phyloP scores from a whole-genome alignment of 2,329 filamentous ascomycete genomes.

The Tolypocladium pustulatum region DNA sequence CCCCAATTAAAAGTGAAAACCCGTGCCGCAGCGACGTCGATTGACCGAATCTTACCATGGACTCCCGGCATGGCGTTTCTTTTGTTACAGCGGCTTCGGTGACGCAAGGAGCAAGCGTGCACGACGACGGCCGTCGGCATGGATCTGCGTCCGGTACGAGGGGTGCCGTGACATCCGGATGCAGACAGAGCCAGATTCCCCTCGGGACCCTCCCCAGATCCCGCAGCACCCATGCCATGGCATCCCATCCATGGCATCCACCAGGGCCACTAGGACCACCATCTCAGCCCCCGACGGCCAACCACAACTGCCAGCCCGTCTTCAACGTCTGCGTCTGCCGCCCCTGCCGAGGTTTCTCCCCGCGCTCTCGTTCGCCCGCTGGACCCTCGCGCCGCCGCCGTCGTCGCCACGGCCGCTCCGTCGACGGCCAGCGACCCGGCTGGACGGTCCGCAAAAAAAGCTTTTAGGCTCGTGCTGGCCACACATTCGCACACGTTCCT shows the following conservation, averaged over 20 bases:
- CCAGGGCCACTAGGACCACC: neutral
- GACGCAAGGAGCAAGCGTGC: neutral
- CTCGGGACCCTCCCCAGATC: neutral
- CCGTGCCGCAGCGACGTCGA: neutral
- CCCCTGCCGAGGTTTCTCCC: neutral
- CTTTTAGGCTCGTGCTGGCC: conserved; percentile 5
- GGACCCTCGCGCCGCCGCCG: neutral
- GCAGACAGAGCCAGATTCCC: neutral
- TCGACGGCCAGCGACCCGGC: neutral
- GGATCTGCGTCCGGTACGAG: neutral
- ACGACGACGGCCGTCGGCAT: neutral
- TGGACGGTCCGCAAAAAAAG: conserved; percentile 1
- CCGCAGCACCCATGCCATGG: neutral
- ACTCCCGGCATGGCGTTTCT: too few species aligned
- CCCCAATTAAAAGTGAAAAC: neutral
- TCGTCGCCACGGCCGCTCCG: neutral
- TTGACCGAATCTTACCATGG: too few species aligned
- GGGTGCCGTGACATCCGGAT: neutral
- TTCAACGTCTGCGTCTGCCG: neutral
- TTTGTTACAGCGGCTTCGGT: neutral
- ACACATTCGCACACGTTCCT: conserved; percentile 8
- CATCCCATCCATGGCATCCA: neutral
- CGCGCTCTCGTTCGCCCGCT: neutral
- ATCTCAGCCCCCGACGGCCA: neutral
- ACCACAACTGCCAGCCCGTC: neutral